These are phyloP conservation scores for Wickerhamomyces canadensis DNA, from an alignment of 805 yeast species.

Conservation along the genomic window DNA sequence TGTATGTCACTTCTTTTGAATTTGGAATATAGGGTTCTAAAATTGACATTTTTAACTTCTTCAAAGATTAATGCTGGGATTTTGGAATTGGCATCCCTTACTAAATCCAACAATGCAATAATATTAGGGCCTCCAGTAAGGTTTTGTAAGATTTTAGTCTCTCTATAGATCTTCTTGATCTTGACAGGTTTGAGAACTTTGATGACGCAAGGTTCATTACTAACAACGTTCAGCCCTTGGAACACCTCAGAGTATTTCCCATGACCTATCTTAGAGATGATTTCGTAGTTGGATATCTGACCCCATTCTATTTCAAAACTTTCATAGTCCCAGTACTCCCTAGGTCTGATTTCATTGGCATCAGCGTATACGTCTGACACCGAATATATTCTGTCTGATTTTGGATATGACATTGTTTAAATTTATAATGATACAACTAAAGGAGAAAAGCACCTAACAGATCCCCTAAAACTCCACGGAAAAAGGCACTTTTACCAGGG, in stretches of 20 bases:
- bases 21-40: slow-evolving; percentile 74
- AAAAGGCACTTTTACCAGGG: no score
- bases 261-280: slow-evolving; percentile 78
- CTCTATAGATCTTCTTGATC: slow-evolving; percentile 85
- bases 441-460: background rate
- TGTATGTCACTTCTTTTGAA: slow-evolving; percentile 72
- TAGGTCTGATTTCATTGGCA: slow-evolving; percentile 61
- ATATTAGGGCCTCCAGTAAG: slow-evolving; percentile 82
- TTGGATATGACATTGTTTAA: slow-evolving; percentile 18
- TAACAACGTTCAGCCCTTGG: slow-evolving; percentile 68
- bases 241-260: slow-evolving; percentile 97
- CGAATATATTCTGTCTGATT: slow-evolving; percentile 32
- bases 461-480: background rate
- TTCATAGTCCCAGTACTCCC: slow-evolving; percentile 84
- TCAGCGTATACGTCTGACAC: slow-evolving; percentile 67
- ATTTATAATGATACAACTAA: background rate
- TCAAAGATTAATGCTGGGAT: slow-evolving; percentile 89
- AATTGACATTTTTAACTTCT: slow-evolving; percentile 76
- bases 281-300: slow-evolving; percentile 58
- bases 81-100: slow-evolving; percentile 70
- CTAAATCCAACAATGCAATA: slow-evolving; percentile 71
- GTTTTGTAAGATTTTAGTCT: slow-evolving; percentile 81
- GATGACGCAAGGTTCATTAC: slow-evolving; percentile 66
- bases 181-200: slow-evolving; percentile 92
- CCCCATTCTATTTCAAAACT: slow-evolving; percentile 61